These are phyloP conservation scores for Arctostaphylos glauca DNA, from an alignment of 148 eudicot genomes.

Conservation along the genomic window DNA sequence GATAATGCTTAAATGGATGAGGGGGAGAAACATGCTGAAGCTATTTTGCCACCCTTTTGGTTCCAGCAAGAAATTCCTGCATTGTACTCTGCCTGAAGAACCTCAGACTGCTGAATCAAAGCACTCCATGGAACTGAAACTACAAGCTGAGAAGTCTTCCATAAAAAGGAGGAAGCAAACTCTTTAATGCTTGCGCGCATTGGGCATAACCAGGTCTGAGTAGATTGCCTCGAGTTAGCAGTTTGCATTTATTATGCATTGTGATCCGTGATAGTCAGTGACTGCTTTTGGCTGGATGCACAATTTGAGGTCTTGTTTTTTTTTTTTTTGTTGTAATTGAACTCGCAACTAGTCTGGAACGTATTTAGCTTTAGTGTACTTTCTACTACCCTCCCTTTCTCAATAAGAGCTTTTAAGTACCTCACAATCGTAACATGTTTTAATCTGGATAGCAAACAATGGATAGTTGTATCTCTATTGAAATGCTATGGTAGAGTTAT, in stretches of 20 bases:
- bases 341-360: not conserved
- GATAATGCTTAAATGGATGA: slow-evolving; percentile 78
- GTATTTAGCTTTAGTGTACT: not conserved
- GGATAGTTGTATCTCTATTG: not conserved
- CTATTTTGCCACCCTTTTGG: slow-evolving; percentile 58
- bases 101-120: slow-evolving; percentile 24
- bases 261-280: not conserved
- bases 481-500: not conserved
- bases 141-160: slow-evolving; percentile 21
- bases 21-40: slow-evolving; percentile 54
- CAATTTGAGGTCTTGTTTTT: not conserved
- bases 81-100: slow-evolving; percentile 39
- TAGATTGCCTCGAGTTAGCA: not conserved
- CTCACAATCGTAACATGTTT: not conserved
- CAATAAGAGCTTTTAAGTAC: not conserved
- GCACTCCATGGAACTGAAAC: slow-evolving; percentile 16
- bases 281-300: not conserved
- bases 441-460: not conserved
- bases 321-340: not conserved
- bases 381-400: not conserved
- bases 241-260: not conserved
- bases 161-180: slow-evolving; percentile 21
- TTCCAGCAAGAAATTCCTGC: slow-evolving; percentile 41
- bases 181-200: not conserved
- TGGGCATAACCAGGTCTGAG: not conserved